Conservation (phyloP, 1,139 yeast genomes). For the Zygosaccharomyces pseudobailii region DNA sequence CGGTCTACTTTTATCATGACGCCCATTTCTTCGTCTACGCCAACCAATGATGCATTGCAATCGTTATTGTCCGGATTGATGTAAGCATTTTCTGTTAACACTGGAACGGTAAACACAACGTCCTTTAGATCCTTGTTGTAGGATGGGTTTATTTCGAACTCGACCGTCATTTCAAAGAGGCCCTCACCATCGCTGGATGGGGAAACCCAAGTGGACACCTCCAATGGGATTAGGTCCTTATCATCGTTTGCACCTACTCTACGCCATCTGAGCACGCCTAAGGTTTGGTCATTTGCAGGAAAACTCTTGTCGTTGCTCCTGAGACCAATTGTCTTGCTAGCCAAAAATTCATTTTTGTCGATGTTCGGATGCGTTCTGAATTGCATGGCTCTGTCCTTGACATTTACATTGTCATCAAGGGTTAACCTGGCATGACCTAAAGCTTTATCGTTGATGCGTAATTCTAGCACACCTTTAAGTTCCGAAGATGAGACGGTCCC, state of each 20-base stretch:
- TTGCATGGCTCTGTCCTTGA: slow-evolving; percentile 42
- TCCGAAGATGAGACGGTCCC: slow-evolving; percentile 73
- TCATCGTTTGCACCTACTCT: slow-evolving; percentile 57
- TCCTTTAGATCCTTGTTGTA: slow-evolving; percentile 50
- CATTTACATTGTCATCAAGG: slow-evolving; percentile 41
- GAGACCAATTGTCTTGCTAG: slow-evolving; percentile 57
- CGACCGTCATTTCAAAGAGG: slow-evolving; percentile 72
- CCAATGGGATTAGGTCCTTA: slow-evolving; percentile 58
- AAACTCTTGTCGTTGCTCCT: slow-evolving; percentile 75
- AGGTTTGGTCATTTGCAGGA: slow-evolving; percentile 85
- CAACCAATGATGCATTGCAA: slow-evolving; percentile 41
- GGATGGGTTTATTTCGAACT: slow-evolving; percentile 62
- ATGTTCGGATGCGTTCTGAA: slow-evolving; percentile 96
- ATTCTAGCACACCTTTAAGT: slow-evolving; percentile 84
- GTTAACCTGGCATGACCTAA: slow-evolving; percentile 63
- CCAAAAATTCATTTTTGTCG: slow-evolving; percentile 66
- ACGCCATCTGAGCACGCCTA: slow-evolving; percentile 92
- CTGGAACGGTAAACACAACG: slow-evolving; percentile 63
- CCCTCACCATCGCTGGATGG: slow-evolving; percentile 49
- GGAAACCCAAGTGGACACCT: slow-evolving; percentile 82
- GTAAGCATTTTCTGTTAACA: slow-evolving; percentile 50
- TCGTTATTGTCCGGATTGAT: slow-evolving; percentile 49
- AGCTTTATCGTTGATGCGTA: slow-evolving; percentile 72
- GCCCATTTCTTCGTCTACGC: slow-evolving; percentile 53
- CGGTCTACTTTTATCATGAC: slow-evolving; percentile 49